phyloP scores from a whole-genome alignment of 441 rosid species.

The Cnidoscolus chayamansa region DNA sequence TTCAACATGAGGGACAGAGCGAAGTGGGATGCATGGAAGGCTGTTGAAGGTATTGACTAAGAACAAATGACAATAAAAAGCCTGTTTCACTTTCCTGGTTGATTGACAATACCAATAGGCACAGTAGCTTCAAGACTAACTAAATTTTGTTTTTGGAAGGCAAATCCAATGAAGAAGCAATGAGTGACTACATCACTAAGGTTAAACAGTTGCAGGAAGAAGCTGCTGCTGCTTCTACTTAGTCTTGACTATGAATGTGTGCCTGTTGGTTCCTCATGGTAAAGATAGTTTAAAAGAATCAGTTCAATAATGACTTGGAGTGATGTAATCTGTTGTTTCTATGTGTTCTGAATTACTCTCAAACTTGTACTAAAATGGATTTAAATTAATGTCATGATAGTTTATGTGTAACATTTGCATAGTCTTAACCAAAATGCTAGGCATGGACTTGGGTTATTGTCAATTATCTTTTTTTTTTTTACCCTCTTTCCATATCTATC shows the following conservation, averaged over 20 bases:
- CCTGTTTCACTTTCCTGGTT: not conserved
- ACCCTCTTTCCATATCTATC: too few species aligned
- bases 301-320: slow-evolving; percentile 14
- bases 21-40: slow-evolving; percentile 99
- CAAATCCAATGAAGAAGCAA: slow-evolving; percentile 79
- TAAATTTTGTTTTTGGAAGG: slow-evolving; percentile 34
- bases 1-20: slow-evolving; percentile 70
- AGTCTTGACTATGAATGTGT: not conserved
- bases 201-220: slow-evolving; percentile 65
- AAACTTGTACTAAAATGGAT: not conserved
- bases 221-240: slow-evolving; percentile 28
- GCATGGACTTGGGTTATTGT: too few species aligned
- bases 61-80: not conserved
- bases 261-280: not conserved
- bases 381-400: not conserved
- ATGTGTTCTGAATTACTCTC: not conserved
- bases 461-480: too few species aligned
- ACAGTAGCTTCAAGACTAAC: not conserved
- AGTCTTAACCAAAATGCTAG: not conserved
- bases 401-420: not conserved
- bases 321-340: not conserved
- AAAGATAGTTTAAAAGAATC: not conserved
- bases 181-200: slow-evolving; percentile 79
- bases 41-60: slow-evolving; percentile 59
- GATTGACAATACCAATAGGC: not conserved